phyloP scores from a whole-genome alignment of 1,284 basidiomycete species.

The Abortiporus biennis region DNA sequence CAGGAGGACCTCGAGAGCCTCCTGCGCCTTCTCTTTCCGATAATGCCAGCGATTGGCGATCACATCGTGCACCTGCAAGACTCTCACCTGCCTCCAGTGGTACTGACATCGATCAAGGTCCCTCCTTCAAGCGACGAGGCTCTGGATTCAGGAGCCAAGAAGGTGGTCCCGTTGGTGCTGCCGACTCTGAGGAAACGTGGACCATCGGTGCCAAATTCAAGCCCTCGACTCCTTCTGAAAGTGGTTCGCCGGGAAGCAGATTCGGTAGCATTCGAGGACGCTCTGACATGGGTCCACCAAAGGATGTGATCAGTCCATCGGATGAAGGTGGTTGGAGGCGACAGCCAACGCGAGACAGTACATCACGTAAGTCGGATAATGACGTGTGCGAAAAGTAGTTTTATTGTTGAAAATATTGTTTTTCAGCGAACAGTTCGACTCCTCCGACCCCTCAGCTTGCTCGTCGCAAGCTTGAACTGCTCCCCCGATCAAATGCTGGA shows the following conservation, averaged over 20 bases:
- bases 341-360: slow-evolving; percentile 38
- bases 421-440: slow-evolving; percentile 62
- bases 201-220: slow-evolving; percentile 67
- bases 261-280: slow-evolving; percentile 45
- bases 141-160: slow-evolving; percentile 41
- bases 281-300: slow-evolving; percentile 47
- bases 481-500: slow-evolving; percentile 64
- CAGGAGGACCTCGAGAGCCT: slow-evolving; percentile 30
- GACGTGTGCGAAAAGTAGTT: not conserved
- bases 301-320: slow-evolving; percentile 27
- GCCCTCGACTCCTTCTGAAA: slow-evolving; percentile 35
- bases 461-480: slow-evolving; percentile 77
- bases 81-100: slow-evolving; percentile 30
- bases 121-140: slow-evolving; percentile 43
- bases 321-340: slow-evolving; percentile 61
- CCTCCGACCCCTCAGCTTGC: slow-evolving; percentile 74
- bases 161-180: slow-evolving; percentile 41
- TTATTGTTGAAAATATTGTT: slow-evolving; percentile 3
- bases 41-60: slow-evolving; percentile 63
- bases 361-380: slow-evolving; percentile 49
- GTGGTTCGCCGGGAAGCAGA: slow-evolving; percentile 36
- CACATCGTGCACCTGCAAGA: slow-evolving; percentile 42
- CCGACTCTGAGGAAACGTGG: slow-evolving; percentile 77
- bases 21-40: slow-evolving; percentile 49
- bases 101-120: slow-evolving; percentile 37